Evolutionary conservation across 2,329 filamentous ascomycete species (phyloP).

Genomic region (Talaromyces sp.): DNA sequence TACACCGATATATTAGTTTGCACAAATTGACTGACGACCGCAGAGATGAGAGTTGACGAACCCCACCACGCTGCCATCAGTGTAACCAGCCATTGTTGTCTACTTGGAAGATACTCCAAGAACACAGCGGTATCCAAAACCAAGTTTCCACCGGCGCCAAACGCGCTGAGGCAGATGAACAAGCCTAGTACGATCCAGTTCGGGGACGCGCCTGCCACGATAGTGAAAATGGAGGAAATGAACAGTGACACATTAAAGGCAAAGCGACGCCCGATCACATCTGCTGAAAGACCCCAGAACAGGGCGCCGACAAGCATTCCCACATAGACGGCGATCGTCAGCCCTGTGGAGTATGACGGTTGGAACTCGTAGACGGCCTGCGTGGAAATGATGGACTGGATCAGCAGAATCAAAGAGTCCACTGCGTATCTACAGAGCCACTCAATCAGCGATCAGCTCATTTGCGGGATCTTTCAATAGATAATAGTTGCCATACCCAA

Average conservation of each 20-base stretch:
- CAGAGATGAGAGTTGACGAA: conserved; percentile 15
- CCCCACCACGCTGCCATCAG: conserved; percentile 30
- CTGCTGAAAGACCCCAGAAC: conserved; percentile 64
- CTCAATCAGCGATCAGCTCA: not conserved
- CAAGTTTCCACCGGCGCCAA: conserved; percentile 59
- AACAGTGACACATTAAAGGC: conserved; percentile 65
- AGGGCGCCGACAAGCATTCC: conserved; percentile 43
- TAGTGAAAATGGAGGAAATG: conserved; percentile 55
- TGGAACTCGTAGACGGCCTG: conserved; percentile 20
- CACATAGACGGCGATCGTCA: conserved; percentile 36
- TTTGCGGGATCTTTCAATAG: not conserved
- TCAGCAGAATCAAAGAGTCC: conserved; percentile 32
- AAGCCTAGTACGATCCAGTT: conserved; percentile 60
- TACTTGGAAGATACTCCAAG: conserved; percentile 51
- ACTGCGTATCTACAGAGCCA: conserved; percentile 18
- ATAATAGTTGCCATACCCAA: conserved; percentile 36
- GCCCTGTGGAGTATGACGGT: conserved; percentile 25
- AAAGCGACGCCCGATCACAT: conserved; percentile 61
- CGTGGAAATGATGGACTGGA: conserved; percentile 30
- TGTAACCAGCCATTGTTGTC: conserved; percentile 55
- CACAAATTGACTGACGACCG: conserved; percentile 11
- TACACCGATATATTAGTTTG: conserved; percentile 1
- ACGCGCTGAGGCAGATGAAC: conserved; percentile 58
- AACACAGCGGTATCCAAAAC: conserved; percentile 59
- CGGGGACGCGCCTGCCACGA: conserved; percentile 61